Percentiles rank a stretch among this genome's conserved stretches.
phyloP scores from a whole-genome alignment of 2,329 filamentous ascomycete genomes.

The Diplodia corticola region DNA sequence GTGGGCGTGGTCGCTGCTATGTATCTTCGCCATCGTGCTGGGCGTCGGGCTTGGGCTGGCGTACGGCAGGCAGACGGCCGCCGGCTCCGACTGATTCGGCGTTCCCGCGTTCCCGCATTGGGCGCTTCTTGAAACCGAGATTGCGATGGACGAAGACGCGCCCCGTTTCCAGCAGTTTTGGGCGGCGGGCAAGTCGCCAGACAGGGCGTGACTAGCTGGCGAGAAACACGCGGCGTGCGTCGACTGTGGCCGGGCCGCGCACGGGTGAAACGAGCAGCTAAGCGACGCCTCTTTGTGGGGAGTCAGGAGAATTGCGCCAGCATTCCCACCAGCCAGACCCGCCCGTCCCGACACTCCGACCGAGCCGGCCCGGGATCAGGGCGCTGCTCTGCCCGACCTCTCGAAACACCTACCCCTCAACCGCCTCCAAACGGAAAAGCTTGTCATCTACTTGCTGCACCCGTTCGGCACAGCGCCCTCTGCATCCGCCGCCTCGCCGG shows the following conservation, averaged over 20 bases:
- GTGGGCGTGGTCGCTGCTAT: constrained; percentile 13
- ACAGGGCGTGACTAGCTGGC: constrained; percentile 1
- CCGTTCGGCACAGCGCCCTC: neutral
- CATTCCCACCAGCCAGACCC: constrained; percentile 11
- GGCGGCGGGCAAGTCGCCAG: neutral
- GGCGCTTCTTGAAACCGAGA: neutral
- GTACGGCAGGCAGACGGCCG: neutral
- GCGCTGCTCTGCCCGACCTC: neutral
- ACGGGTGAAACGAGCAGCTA: constrained; percentile 11
- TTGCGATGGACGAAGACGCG: neutral
- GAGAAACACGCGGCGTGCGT: constrained; percentile 13
- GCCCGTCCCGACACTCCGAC: constrained; percentile 9
- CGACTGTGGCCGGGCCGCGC: neutral
- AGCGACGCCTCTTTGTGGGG: neutral
- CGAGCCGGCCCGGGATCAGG: neutral
- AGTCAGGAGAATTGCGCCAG: constrained; percentile 6
- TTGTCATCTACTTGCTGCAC: constrained; percentile 12
- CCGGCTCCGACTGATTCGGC: neutral
- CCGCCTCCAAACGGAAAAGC: neutral
- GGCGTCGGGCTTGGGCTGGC: constrained; percentile 12
- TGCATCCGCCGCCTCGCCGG: neutral
- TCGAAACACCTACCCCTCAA: neutral
- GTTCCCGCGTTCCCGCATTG: neutral
- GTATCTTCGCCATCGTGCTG: constrained; percentile 12
- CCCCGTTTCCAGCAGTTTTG: neutral